Conservation (phyloP, 257 asterid species). For the Ballota nigra region DNA sequence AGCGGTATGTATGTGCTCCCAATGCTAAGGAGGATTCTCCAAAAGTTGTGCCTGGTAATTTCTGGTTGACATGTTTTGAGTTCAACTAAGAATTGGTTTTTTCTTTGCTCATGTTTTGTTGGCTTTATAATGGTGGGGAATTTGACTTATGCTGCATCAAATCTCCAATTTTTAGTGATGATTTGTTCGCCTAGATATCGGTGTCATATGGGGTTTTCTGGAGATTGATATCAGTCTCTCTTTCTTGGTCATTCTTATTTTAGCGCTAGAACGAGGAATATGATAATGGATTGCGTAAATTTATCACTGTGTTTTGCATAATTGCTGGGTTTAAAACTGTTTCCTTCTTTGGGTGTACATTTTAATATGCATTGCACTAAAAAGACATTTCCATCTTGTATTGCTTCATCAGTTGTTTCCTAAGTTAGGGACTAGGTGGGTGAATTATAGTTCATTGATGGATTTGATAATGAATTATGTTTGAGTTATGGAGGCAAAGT, state of each 20-base stretch:
- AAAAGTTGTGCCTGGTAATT: slow-evolving; percentile 80
- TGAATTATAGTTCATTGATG: background rate
- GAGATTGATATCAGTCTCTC: background rate
- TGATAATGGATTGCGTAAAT: slow-evolving; percentile 10
- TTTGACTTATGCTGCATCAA: background rate
- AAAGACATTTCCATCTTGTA: background rate
- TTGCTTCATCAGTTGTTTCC: background rate
- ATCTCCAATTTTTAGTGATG: background rate
- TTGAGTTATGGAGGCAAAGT: background rate
- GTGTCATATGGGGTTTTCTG: background rate
- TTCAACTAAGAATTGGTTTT: background rate
- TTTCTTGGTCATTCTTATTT: background rate
- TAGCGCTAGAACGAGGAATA: background rate
- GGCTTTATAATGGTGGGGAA: background rate
- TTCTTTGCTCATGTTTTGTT: slow-evolving; percentile 3
- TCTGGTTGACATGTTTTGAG: too few species aligned
- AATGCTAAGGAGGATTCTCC: slow-evolving; percentile 77
- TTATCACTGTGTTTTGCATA: background rate
- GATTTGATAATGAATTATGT: slow-evolving; percentile 11
- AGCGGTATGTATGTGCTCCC: slow-evolving; percentile 65
- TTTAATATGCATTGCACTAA: background rate
- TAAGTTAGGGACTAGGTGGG: background rate
- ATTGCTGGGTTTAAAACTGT: background rate
- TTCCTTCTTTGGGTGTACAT: background rate
- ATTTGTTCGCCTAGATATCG: background rate